Conservation (phyloP, 805 yeast species). For the Candida piceae region DNA sequence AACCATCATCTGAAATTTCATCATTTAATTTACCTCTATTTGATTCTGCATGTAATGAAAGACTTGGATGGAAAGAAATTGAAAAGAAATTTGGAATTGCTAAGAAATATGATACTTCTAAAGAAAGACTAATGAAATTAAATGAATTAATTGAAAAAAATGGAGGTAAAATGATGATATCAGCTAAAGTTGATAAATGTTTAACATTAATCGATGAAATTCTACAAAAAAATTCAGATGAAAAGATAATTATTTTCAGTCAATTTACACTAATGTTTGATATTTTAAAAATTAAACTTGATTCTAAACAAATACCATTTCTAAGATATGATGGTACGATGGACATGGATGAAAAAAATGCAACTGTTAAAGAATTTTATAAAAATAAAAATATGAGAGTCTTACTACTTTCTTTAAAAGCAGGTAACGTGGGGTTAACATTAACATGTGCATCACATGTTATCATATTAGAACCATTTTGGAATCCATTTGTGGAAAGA, state of each 20-base stretch:
- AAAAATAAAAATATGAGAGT: conserved; percentile 46
- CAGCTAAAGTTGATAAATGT: conserved; percentile 67
- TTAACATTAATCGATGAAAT: conserved; percentile 53
- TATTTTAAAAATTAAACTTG: conserved; percentile 49
- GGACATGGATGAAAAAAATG: conserved; percentile 63
- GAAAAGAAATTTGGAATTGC: conserved; percentile 19
- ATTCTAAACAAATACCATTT: conserved; percentile 39
- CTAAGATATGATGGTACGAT: conserved; percentile 80
- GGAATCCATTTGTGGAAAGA: conserved; percentile 97
- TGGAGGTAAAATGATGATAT: conserved; percentile 44
- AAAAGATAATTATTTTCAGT: conserved; percentile 78
- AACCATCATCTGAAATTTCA: conserved; percentile 31
- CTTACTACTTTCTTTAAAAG: conserved; percentile 77
- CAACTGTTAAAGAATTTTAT: conserved; percentile 59
- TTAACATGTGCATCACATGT: conserved; percentile 93
- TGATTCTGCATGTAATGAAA: conserved; percentile 38
- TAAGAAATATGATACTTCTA: conserved; percentile 19
- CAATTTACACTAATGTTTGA: conserved; percentile 82
- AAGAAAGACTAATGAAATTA: conserved; percentile 24
- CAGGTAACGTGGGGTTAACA: conserved; percentile 94
- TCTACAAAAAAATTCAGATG: conserved; percentile 45
- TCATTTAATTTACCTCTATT: conserved; percentile 47
- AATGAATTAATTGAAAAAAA: conserved; percentile 26
- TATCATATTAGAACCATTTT: conserved; percentile 87
- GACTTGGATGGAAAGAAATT: conserved; percentile 20